Conservation (phyloP, 257 asterid genomes). For the Ligustrum vulgare region DNA sequence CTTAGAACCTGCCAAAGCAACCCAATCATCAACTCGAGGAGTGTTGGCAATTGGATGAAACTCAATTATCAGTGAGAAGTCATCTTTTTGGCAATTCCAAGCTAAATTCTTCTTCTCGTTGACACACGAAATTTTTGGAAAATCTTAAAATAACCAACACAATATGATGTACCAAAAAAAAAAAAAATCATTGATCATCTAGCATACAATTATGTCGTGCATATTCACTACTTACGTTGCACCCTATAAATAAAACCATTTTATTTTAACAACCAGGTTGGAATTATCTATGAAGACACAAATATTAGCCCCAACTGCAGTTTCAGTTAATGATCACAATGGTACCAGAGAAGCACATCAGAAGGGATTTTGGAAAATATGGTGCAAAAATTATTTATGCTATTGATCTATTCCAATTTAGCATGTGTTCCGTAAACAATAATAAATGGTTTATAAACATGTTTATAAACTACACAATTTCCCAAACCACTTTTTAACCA, state of each 20-base stretch:
- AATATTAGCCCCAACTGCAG: neutral
- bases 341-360: neutral
- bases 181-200: neutral
- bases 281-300: neutral
- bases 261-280: neutral
- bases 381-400: neutral
- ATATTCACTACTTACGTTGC: neutral
- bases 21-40: constrained; percentile 11
- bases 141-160: neutral
- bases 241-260: neutral
- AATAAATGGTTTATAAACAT: too few species aligned
- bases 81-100: constrained; percentile 12
- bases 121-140: neutral
- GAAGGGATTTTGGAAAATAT: neutral
- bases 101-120: neutral
- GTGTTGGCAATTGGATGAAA: constrained; percentile 13
- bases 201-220: constrained; percentile 4
- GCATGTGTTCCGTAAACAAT: too few species aligned
- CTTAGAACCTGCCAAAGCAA: constrained; percentile 67
- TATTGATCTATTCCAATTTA: neutral
- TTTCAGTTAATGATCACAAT: neutral
- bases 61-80: constrained; percentile 6
- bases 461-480: too few species aligned
- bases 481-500: too few species aligned
- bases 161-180: constrained; percentile 8